phyloP scores from a whole-genome alignment of 805 yeast species.

The Dipodascopsis uninucleata region DNA sequence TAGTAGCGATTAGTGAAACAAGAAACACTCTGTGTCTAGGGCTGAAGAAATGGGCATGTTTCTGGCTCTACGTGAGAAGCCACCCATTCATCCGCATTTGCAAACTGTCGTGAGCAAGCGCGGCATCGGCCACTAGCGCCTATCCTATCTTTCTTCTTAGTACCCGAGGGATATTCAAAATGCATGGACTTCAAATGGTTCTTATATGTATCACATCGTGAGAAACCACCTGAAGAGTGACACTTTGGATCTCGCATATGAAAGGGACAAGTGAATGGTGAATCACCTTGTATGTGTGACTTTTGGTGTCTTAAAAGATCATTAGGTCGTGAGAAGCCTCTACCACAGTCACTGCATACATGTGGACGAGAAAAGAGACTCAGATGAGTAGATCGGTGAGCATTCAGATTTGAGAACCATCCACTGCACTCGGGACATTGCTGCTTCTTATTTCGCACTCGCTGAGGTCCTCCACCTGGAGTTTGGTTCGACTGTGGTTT shows the following conservation, averaged over 20 bases:
- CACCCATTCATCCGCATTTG: constrained; percentile 77
- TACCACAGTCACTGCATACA: constrained; percentile 67
- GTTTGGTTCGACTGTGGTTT: too few relatives aligned
- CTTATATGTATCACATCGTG: constrained; percentile 87
- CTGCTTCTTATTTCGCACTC: too few relatives aligned
- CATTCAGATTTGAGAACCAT: constrained; percentile 73
- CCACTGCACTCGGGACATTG: constrained; percentile 68
- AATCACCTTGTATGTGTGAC: constrained; percentile 78
- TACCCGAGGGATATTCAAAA: constrained; percentile 82
- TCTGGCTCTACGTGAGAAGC: constrained; percentile 71
- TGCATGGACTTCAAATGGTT: constrained; percentile 88
- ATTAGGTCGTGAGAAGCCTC: constrained; percentile 86
- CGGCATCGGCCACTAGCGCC: constrained; percentile 71
- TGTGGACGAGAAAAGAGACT: constrained; percentile 73
- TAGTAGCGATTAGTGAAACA: too few relatives aligned
- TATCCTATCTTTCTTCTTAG: constrained; percentile 69
- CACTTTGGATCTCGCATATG: constrained; percentile 47
- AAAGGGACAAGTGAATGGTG: constrained; percentile 79
- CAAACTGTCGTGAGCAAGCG: constrained; percentile 65
- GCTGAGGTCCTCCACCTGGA: too few relatives aligned
- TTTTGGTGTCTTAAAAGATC: constrained; percentile 82
- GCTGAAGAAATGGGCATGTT: too few relatives aligned
- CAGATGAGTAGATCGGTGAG: constrained; percentile 76
- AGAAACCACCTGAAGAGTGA: constrained; percentile 80
- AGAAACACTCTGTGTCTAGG: too few relatives aligned